Evolutionary conservation across 1,284 basidiomycete species (phyloP), one percentile per base, ranked within the genome.

Genomic region (Papiliotrema terrestris): DNA sequence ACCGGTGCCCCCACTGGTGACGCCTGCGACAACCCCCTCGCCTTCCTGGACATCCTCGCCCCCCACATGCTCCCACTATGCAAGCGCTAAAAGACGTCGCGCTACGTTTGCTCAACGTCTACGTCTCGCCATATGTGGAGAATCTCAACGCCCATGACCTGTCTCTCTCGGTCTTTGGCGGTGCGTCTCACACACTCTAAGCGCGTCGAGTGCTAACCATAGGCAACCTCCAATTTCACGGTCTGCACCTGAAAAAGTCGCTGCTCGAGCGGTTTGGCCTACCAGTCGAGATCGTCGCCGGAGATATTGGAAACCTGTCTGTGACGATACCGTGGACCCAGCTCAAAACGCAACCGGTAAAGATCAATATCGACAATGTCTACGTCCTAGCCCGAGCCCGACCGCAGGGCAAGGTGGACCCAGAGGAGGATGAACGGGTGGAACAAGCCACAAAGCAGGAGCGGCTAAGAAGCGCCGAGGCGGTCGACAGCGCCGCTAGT

Each of bases 301-400:
- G 93, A 41, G 87, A 95, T 76, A 83, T 98, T 49, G 96, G 96
- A 41, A 91, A 86, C 62, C 87, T 98, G 58, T 91, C 90, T 0
- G 79, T 98, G 13, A 91, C 88, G 17, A 84, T 99, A n/a, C 90
- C 96, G 57, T 98, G 94, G 92, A 86, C 89, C 76, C 91, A 93
- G 66, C 81, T 98, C 59, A 90, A 91, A 51, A 94, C 88, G 65
- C 90, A 91, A 70, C 95, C 96, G 1, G 92, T 95, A 32, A 89
- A 93, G 66, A 84, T 98, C 55, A 78, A 89, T 54, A 84, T 99
- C 58, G 93, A 98, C 75, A 92, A 99, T 76, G 88, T 98, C 47
- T 96, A 93, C 73, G 83, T 98, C 20, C 85, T 99, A 50, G 74
- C 73, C 19, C 60, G 70, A 52, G 72, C 71, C 8, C 58, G 70